Conservation (phyloP, 2,329 filamentous ascomycete species). For the Macroventuria anomochaeta region DNA sequence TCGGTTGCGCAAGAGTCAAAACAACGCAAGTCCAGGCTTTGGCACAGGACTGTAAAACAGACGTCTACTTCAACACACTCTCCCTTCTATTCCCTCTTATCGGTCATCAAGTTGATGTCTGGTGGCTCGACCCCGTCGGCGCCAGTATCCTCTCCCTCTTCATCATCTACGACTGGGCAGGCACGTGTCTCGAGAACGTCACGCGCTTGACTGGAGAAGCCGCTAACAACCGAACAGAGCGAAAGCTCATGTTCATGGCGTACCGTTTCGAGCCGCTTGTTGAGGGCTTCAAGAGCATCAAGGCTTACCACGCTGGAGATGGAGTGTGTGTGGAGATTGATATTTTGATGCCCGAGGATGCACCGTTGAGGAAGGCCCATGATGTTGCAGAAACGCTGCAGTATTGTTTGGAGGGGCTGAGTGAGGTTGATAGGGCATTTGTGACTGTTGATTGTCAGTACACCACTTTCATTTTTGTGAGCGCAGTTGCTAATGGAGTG, state of each 20-base stretch:
- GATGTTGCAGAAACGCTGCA: constrained; percentile 69
- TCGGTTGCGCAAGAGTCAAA: constrained; percentile 65
- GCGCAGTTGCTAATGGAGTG: constrained; percentile 8
- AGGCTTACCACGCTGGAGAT: constrained; percentile 68
- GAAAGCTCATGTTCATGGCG: constrained; percentile 66
- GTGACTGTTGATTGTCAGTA: constrained; percentile 59
- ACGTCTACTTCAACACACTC: constrained; percentile 69
- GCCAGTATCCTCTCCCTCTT: constrained; percentile 68
- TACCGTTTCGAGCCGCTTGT: constrained; percentile 63
- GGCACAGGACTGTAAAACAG: constrained; percentile 66
- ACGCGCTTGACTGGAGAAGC: constrained; percentile 65
- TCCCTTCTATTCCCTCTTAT: constrained; percentile 68
- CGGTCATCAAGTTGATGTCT: constrained; percentile 63
- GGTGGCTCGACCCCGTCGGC: constrained; percentile 72
- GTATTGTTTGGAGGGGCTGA: constrained; percentile 64
- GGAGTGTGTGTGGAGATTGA: constrained; percentile 69
- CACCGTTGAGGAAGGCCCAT: constrained; percentile 60
- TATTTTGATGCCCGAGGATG: constrained; percentile 62
- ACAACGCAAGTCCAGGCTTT: constrained; percentile 70
- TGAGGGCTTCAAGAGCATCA: constrained; percentile 61
- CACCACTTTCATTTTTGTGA: background rate
- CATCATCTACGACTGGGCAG: constrained; percentile 73
- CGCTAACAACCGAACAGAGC: constrained; percentile 58
- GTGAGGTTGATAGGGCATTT: constrained; percentile 61
- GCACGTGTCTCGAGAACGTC: constrained; percentile 66